A percentile compares a stretch with the other conserved stretches of the same genome.
phyloP scores from a whole-genome alignment of 768 basidiomycete genomes.

The Pleurotus platypus region DNA sequence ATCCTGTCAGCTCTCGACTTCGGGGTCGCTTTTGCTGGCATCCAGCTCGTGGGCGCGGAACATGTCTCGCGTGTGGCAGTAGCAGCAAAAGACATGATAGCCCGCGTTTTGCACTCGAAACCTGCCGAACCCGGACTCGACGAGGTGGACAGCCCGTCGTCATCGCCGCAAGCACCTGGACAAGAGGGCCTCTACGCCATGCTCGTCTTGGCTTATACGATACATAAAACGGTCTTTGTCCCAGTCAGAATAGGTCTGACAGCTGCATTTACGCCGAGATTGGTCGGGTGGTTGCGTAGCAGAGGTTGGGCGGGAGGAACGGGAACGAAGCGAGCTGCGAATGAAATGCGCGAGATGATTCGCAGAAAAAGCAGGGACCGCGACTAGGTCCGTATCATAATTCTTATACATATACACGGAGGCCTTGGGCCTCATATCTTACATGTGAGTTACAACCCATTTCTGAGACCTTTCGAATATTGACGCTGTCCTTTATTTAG shows the following conservation, averaged over 20 bases:
- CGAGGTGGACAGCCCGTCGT: slow-evolving; percentile 46
- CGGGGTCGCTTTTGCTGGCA: slow-evolving; percentile 74
- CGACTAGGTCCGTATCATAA: background rate
- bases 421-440: background rate
- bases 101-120: slow-evolving; percentile 41
- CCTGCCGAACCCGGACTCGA: slow-evolving; percentile 67
- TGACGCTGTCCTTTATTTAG: background rate
- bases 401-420: background rate
- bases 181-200: slow-evolving; percentile 87
- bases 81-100: slow-evolving; percentile 47
- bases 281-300: slow-evolving; percentile 82
- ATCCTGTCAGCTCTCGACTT: slow-evolving; percentile 78
- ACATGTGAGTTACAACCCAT: background rate
- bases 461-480: background rate
- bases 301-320: slow-evolving; percentile 79
- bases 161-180: slow-evolving; percentile 30
- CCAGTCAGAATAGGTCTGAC: slow-evolving; percentile 89
- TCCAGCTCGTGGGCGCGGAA: slow-evolving; percentile 88
- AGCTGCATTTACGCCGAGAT: slow-evolving; percentile 75
- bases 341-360: slow-evolving; percentile 44
- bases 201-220: slow-evolving; percentile 87
- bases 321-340: slow-evolving; percentile 65
- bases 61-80: slow-evolving; percentile 71
- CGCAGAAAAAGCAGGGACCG: slow-evolving; percentile 27
- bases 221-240: slow-evolving; percentile 93